Evolutionary conservation across 768 basidiomycete species (phyloP), one percentile per base, ranked within the genome.

Genomic region (Lentinula sp.): DNA sequence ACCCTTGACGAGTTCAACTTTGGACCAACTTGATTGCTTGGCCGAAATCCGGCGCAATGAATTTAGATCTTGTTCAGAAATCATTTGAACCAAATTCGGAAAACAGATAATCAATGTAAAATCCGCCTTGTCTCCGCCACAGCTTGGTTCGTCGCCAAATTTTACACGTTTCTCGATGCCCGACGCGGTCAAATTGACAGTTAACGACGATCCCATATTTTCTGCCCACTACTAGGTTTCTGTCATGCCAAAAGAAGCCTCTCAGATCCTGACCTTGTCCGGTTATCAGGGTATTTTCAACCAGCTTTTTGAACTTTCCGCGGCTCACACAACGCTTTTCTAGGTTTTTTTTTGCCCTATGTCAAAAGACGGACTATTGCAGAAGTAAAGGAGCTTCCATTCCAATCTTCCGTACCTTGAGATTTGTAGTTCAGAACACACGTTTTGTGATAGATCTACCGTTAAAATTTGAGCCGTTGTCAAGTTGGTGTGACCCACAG

Each of bases 211-310:
- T 77, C 73, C 66, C 68, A 72, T 61, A 12, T 55, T 57, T 58
- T 63, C 59, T 57, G 66, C 18, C 36, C 37, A 66, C 75, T 70
- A 66, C 68, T 77, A 75, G 72, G 64, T 74, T 77, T 69, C 72
- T 81, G 81, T 81, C 81, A 79, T 75, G 80, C 75, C 79, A 81
- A 68, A 66, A 7, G 71, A 74, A 73, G 71, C 54, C 36, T 46
- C 45, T 43, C 46, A 48, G n/a, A 39, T 28, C 36, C 6, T 16
- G 36, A 56, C n/a, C 12, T 46, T 7, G 45, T 20, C 45, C 16
- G 45, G 45, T 20, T 51, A 51, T 23, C 53, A 9, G 18, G 46
- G 46, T 43, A 43, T n/a, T 43, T 43, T 43, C 15, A n/a, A 4
- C 15, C 42, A n/a, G 13, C 15, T 16, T 43, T 43, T n/a, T 5